These are phyloP conservation scores for Mallotus nudiflorus DNA, from an alignment of 345 rosid species.

Conservation along the genomic window DNA sequence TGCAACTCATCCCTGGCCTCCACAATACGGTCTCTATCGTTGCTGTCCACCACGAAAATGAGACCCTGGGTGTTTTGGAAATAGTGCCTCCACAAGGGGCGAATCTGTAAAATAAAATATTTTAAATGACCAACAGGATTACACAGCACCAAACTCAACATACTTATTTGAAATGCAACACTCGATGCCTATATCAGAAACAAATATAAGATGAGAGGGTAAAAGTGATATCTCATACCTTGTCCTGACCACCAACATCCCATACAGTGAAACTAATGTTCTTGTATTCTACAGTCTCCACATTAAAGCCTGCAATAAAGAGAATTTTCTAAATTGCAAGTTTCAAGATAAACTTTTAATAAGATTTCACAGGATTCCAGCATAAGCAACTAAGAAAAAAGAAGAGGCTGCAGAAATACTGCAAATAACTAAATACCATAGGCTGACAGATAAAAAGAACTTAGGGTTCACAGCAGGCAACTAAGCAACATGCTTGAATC, in stretches of 20 bases:
- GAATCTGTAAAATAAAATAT: conserved; percentile 3
- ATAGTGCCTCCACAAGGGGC: conserved; percentile 29
- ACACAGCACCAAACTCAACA: conserved; percentile 1
- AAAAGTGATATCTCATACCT: not conserved
- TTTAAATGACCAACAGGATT: not conserved
- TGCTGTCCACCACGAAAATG: conserved; percentile 25
- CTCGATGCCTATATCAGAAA: too few species aligned
- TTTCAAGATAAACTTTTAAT: too few species aligned
- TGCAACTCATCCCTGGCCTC: conserved; percentile 26
- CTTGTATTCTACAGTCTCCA: conserved; percentile 26
- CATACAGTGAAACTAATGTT: conserved; percentile 26
- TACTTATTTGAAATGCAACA: not conserved
- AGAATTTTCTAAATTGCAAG: not conserved
- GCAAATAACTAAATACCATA: too few species aligned
- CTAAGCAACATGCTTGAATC: too few species aligned
- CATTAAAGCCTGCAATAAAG: conserved; percentile 20
- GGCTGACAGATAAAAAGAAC: too few species aligned
- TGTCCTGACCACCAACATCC: conserved; percentile 30
- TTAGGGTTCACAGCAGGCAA: too few species aligned
- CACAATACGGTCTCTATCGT: conserved; percentile 22
- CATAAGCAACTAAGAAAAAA: too few species aligned
- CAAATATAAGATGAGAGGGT: too few species aligned
- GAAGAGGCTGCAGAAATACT: too few species aligned
- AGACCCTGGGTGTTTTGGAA: conserved; percentile 29
- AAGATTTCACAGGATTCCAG: too few species aligned